phyloP scores from a whole-genome alignment of 2,329 filamentous ascomycete genomes.

The Catunica adiposa region DNA sequence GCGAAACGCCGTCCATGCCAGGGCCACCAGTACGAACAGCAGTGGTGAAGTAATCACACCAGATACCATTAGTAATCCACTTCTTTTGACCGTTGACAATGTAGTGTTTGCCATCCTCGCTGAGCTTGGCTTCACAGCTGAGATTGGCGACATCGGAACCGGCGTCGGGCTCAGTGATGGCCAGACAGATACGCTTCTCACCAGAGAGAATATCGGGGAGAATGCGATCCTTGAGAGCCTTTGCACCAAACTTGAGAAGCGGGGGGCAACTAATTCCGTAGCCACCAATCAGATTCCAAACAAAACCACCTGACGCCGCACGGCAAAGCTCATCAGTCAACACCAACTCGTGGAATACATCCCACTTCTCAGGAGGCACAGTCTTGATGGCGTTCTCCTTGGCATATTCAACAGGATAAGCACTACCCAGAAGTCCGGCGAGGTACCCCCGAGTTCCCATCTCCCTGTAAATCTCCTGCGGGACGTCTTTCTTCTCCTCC shows the following conservation, averaged over 20 bases:
- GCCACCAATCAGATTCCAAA: constrained; percentile 95
- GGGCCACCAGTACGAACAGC: constrained; percentile 76
- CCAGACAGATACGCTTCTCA: constrained; percentile 93
- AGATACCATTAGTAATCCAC: constrained; percentile 98
- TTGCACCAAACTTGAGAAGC: constrained; percentile 78
- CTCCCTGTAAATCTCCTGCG: constrained; percentile 79
- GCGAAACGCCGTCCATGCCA: constrained; percentile 83
- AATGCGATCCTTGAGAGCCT: constrained; percentile 70
- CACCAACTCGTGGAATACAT: constrained; percentile 95
- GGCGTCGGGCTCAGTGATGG: constrained; percentile 92
- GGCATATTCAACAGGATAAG: constrained; percentile 63
- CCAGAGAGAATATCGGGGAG: constrained; percentile 74
- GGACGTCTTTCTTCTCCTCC: constrained; percentile 89
- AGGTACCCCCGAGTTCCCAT: constrained; percentile 90
- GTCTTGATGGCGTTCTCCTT: constrained; percentile 52
- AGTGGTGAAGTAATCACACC: constrained; percentile 94
- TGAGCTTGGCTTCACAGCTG: constrained; percentile 87
- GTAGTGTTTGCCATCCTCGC: constrained; percentile 92
- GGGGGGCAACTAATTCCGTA: constrained; percentile 91
- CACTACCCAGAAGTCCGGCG: constrained; percentile 71
- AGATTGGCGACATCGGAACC: constrained; percentile 91
- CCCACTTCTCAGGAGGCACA: constrained; percentile 80
- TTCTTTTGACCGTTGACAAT: constrained; percentile 99
- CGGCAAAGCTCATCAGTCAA: constrained; percentile 89
- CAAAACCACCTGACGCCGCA: constrained; percentile 74